These are phyloP conservation scores for Telfairia occidentalis DNA, from an alignment of 331 rosid genomes.

Conservation along the genomic window DNA sequence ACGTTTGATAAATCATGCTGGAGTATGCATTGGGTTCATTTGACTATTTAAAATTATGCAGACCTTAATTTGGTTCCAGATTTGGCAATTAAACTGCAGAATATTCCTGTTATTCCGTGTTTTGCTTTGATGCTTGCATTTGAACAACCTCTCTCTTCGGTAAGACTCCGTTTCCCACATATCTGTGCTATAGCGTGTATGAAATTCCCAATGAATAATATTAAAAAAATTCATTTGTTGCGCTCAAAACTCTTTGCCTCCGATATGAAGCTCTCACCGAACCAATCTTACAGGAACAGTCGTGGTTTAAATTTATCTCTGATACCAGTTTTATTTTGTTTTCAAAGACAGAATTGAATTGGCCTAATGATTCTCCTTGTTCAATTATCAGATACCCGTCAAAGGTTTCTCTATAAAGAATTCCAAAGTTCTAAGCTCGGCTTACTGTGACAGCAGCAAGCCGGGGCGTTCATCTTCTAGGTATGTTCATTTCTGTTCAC, in stretches of 20 bases:
- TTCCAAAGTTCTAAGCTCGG: constrained; percentile 61
- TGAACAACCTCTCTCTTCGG: constrained; percentile 61
- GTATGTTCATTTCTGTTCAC: constrained; percentile 21
- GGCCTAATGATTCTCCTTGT: constrained; percentile 16
- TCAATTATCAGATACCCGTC: constrained; percentile 49
- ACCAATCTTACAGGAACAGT: background rate
- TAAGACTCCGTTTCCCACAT: constrained; percentile 26
- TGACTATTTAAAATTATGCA: constrained; percentile 21
- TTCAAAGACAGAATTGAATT: constrained; percentile 15
- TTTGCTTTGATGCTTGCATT: constrained; percentile 85
- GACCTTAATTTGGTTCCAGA: constrained; percentile 54
- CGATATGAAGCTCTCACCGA: background rate
- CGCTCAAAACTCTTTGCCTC: background rate
- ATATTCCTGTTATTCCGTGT: constrained; percentile 59
- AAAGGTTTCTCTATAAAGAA: constrained; percentile 54
- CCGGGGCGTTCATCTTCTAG: constrained; percentile 60
- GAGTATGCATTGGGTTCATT: background rate
- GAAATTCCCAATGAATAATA: background rate
- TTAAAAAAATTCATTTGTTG: background rate
- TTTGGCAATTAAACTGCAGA: constrained; percentile 44
- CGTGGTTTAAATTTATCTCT: background rate
- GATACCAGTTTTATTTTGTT: background rate
- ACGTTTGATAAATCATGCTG: background rate
- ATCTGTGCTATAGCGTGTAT: background rate
- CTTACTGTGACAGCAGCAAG: constrained; percentile 80